Conservation (phyloP, 345 rosid genomes). For the Pseudoturritis turrita region DNA sequence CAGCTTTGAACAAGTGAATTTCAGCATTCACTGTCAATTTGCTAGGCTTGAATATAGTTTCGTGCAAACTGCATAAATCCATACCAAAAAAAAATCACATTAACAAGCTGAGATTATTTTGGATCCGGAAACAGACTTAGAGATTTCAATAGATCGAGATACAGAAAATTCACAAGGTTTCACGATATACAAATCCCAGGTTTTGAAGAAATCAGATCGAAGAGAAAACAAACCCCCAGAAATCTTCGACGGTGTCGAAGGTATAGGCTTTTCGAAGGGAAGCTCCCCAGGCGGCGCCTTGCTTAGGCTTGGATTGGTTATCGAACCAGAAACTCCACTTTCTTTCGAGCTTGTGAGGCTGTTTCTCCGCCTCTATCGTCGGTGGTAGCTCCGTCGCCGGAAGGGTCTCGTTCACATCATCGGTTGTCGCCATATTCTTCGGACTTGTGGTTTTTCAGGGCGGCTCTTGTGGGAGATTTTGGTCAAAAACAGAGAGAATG, state of each 20-base stretch:
- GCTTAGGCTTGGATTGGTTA: constrained; percentile 69
- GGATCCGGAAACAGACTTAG: too few relatives aligned
- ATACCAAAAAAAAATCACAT: background rate
- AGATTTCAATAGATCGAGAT: background rate
- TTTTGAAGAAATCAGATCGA: background rate
- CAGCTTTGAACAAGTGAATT: constrained; percentile 83
- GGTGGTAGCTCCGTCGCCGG: constrained; percentile 22
- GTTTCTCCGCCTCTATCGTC: constrained; percentile 26
- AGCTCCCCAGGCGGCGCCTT: constrained; percentile 86
- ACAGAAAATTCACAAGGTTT: background rate
- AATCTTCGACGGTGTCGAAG: constrained; percentile 91
- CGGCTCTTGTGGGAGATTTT: too few relatives aligned
- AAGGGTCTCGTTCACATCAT: constrained; percentile 35
- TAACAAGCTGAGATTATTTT: background rate
- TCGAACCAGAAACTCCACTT: constrained; percentile 95
- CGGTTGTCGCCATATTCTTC: constrained; percentile 48
- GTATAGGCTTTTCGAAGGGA: constrained; percentile 72
- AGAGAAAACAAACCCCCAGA: constrained; percentile 65
- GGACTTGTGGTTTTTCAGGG: background rate
- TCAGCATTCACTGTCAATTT: constrained; percentile 57
- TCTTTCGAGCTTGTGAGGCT: constrained; percentile 67
- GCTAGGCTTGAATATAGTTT: constrained; percentile 77
- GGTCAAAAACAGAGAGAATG: background rate
- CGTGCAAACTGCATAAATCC: constrained; percentile 55
- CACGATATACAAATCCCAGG: background rate